phyloP scores from a whole-genome alignment of 345 rosid species.

The Linum lewisii region DNA sequence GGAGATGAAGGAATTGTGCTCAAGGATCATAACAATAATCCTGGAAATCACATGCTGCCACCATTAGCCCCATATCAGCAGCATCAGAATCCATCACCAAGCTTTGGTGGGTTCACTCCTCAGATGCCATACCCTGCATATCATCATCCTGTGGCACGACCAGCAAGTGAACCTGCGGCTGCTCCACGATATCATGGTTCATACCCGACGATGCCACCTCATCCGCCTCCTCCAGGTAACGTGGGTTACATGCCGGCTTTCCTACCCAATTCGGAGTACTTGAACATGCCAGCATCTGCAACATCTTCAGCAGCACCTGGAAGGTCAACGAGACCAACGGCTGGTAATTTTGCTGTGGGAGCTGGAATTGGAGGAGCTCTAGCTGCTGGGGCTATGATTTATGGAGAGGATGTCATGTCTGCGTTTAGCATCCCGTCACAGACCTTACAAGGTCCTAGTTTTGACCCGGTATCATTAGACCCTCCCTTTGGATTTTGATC shows the following conservation, averaged over 20 bases:
- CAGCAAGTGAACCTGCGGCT: too few relatives aligned
- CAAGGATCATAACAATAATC: background rate
- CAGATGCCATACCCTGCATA: background rate
- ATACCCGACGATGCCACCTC: background rate
- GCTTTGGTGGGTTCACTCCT: background rate
- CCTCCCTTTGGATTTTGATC: background rate
- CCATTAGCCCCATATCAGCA: background rate
- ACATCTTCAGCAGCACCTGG: background rate
- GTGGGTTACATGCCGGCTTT: background rate
- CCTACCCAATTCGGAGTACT: background rate
- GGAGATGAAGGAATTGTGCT: background rate
- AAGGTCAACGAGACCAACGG: background rate
- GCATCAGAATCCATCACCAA: background rate
- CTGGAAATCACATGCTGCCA: background rate
- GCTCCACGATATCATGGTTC: background rate
- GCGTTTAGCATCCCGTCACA: background rate
- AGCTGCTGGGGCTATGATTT: background rate
- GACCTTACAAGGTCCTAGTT: background rate
- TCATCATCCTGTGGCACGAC: background rate
- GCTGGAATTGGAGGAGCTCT: slow-evolving; percentile 1
- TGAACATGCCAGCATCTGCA: background rate
- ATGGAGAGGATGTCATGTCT: background rate
- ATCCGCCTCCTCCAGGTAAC: background rate
- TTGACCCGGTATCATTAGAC: background rate
- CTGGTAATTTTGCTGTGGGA: background rate